Evolutionary conservation across 768 basidiomycete genomes (phyloP).

Genomic region (Boletus huronensis): DNA sequence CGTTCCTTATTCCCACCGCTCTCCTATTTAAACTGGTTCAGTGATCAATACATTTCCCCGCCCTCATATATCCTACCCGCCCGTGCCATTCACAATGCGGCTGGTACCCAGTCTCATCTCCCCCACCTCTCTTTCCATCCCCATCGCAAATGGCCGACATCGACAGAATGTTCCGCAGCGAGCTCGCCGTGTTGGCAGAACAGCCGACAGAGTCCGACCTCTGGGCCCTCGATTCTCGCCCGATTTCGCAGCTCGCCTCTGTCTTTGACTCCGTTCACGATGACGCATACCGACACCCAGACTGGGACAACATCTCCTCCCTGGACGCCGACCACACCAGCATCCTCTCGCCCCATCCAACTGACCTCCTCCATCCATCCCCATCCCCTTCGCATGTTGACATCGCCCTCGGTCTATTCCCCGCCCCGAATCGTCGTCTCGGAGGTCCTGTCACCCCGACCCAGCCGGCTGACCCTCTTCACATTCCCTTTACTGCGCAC

Average conservation of each 20-base stretch:
- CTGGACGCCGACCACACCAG: neutral
- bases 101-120: neutral
- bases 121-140: neutral
- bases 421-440: constrained; percentile 4
- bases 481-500: neutral
- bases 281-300: neutral
- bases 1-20: neutral
- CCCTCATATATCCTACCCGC: constrained; percentile 2
- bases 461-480: neutral
- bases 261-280: neutral
- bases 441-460: neutral
- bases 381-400: neutral
- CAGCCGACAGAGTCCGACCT: neutral
- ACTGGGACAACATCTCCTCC: neutral
- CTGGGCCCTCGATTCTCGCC: constrained; percentile 6
- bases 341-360: neutral
- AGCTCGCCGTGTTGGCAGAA: constrained; percentile 16
- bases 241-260: neutral
- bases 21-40: neutral
- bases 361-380: neutral
- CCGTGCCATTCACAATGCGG: constrained; percentile 13
- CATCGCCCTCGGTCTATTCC: constrained; percentile 10
- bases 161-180: constrained; percentile 23
- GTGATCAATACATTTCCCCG: constrained; percentile 14
- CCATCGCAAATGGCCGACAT: constrained; percentile 20